Base-by-base conservation (phyloP, 352 stramenopile genomes). In the Aphanomyces cochlioides region DNA sequence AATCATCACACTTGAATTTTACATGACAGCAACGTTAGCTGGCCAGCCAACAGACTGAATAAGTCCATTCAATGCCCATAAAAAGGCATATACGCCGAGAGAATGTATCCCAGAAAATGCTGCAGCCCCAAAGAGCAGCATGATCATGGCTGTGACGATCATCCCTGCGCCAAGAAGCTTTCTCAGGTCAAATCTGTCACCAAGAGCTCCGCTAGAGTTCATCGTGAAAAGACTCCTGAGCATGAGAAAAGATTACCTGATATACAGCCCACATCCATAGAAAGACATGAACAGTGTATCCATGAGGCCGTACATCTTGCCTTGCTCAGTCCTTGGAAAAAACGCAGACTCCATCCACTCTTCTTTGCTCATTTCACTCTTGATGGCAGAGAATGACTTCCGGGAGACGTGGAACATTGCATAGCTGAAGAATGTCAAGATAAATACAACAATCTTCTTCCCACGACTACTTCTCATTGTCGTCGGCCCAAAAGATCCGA, bases 301-400 rank as follows among this genome's bases (percentile, higher is more conserved):
- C 19, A 93, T 76, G 19, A 91, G 77, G 2, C 85, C 85, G 65
- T 88, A 90, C 85, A 93, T 92, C 72, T 92, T 72, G 17, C 76
- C 83, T 75, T 93, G 85, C 67, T 90, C 76, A 38, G 87, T 79
- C 21, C 70, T 69, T 7, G 74, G 40, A 74, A 89, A 91, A 10
- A 90, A 17, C 13, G 73, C 54, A 43, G 85, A 91, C 54, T 83
- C 80, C 59, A 93, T 88, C 84, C 84, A 93, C 74, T 88, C 77
- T 68, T 92, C 84, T 68, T 76, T 78, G 56, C 74, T 87, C 83
- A 93, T 90, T 68, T 92, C 80, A 60, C 85, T 83, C 72, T 93
- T 93, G 67, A 93, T 90, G 53, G 83, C 81, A 28, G 85, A 91
- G 74, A 93, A 93, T 15, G 81, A 87, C 75, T 93, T 93, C 56